A percentile compares a stretch with the other conserved stretches of the same genome.
Evolutionary conservation across 257 asterid species (phyloP).

Genomic region (Osmanthus fragrans): DNA sequence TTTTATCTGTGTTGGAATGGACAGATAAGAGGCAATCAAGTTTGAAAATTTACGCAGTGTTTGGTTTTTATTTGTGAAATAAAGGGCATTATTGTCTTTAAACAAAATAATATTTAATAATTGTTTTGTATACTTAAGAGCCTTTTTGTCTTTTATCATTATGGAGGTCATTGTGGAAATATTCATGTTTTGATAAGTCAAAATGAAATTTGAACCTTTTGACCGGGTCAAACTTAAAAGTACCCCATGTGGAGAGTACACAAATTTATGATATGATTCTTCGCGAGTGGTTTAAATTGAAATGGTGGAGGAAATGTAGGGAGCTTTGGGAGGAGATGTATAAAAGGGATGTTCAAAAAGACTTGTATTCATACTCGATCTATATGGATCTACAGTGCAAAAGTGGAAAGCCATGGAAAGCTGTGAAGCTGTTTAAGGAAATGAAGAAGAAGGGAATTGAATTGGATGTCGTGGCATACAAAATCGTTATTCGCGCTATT

Average conservation of each 20-base stretch:
- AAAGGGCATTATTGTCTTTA: no score
- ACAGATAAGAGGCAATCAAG: no score
- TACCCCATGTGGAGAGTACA: slow-evolving; percentile 38
- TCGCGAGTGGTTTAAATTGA: slow-evolving; percentile 81
- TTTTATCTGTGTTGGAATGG: no score
- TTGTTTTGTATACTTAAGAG: no score
- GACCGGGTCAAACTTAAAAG: no score
- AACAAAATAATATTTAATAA: no score
- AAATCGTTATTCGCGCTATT: slow-evolving; percentile 71
- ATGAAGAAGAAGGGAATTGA: slow-evolving; percentile 72
- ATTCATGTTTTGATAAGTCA: no score
- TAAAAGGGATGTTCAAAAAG: slow-evolving; percentile 60
- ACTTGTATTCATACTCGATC: slow-evolving; percentile 76
- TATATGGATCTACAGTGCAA: slow-evolving; percentile 86
- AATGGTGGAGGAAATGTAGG: slow-evolving; percentile 84
- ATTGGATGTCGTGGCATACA: slow-evolving; percentile 76
- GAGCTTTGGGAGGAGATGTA: slow-evolving; percentile 97
- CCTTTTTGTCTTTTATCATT: no score
- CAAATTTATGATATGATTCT: slow-evolving; percentile 72
- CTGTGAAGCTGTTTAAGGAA: slow-evolving; percentile 78
- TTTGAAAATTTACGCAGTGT: no score
- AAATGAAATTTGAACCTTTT: no score
- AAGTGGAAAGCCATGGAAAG: slow-evolving; percentile 84
- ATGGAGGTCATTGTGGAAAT: no score
- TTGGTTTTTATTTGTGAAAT: no score